These are phyloP conservation scores for Syncephalastrum racemosum DNA, from an alignment of 371 early-diverging fungal species.

Conservation along the genomic window DNA sequence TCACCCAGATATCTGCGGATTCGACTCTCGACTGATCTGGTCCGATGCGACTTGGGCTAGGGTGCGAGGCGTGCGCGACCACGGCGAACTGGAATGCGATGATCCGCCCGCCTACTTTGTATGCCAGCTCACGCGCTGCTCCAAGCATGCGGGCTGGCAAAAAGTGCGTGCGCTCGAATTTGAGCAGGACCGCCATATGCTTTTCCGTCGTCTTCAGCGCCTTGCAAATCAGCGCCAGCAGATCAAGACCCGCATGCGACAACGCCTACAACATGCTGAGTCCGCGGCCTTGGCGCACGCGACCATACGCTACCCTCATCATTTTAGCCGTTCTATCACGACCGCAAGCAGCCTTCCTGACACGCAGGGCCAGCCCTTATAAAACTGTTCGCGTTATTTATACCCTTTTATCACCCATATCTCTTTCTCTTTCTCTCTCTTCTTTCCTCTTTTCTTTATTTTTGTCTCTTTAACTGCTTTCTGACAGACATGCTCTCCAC, in stretches of 20 bases:
- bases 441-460: slow-evolving; percentile 3
- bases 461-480: not conserved
- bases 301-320: slow-evolving; percentile 24
- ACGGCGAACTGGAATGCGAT: slow-evolving; percentile 6
- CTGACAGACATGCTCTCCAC: not conserved
- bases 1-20: slow-evolving; percentile 37
- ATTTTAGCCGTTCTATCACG: no score
- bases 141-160: slow-evolving; percentile 51
- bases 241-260: slow-evolving; percentile 42
- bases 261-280: slow-evolving; percentile 34
- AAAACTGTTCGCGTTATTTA: slow-evolving; percentile 1
- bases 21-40: slow-evolving; percentile 51
- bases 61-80: slow-evolving; percentile 15
- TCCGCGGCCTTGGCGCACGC: slow-evolving; percentile 33
- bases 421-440: slow-evolving; percentile 8
- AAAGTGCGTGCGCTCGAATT: slow-evolving; percentile 50
- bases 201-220: slow-evolving; percentile 32
- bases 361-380: slow-evolving; percentile 1
- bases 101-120: slow-evolving; percentile 8
- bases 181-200: slow-evolving; percentile 50
- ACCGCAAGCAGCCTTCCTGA: not conserved
- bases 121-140: slow-evolving; percentile 34
- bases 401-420: not conserved
- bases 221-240: slow-evolving; percentile 39
- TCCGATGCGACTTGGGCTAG: slow-evolving; percentile 38